These are phyloP conservation scores for Gloeophyllum trabeum DNA, from an alignment of 768 basidiomycete genomes.

Conservation along the genomic window DNA sequence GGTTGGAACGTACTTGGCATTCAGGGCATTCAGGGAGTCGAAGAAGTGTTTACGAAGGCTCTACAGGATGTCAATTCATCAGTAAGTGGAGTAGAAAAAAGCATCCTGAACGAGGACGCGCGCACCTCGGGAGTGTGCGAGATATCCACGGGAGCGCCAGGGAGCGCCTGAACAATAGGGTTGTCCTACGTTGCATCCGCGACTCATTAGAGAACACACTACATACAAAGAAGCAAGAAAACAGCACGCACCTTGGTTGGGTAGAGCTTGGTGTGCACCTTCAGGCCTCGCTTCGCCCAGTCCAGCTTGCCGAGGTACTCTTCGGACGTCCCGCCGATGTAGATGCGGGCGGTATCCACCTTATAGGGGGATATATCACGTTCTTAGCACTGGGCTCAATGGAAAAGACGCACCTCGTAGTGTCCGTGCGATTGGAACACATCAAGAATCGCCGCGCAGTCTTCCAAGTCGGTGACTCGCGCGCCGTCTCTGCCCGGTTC, in stretches of 20 bases:
- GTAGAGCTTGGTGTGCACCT: neutral
- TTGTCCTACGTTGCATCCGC: too few relatives aligned
- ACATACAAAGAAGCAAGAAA: too few relatives aligned
- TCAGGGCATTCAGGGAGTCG: neutral
- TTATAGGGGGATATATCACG: neutral
- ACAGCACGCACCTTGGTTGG: neutral
- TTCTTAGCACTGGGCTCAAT: neutral
- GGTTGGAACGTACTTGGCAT: neutral
- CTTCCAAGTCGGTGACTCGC: neutral
- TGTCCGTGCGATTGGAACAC: neutral
- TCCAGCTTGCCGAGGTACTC: neutral
- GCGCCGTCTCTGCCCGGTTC: neutral
- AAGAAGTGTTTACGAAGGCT: neutral
- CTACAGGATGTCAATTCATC: too few relatives aligned
- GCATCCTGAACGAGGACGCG: too few relatives aligned
- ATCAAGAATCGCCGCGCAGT: neutral
- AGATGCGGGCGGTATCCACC: neutral
- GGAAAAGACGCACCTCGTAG: neutral
- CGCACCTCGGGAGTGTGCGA: neutral
- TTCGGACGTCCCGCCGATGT: neutral
- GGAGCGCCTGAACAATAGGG: too few relatives aligned
- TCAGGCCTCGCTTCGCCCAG: neutral
- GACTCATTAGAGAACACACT: neutral
- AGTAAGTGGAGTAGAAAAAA: neutral
- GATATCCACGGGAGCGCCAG: neutral